Evolutionary conservation across 2,329 filamentous ascomycete genomes (phyloP).

Genomic region (Hypoxylon sp.): DNA sequence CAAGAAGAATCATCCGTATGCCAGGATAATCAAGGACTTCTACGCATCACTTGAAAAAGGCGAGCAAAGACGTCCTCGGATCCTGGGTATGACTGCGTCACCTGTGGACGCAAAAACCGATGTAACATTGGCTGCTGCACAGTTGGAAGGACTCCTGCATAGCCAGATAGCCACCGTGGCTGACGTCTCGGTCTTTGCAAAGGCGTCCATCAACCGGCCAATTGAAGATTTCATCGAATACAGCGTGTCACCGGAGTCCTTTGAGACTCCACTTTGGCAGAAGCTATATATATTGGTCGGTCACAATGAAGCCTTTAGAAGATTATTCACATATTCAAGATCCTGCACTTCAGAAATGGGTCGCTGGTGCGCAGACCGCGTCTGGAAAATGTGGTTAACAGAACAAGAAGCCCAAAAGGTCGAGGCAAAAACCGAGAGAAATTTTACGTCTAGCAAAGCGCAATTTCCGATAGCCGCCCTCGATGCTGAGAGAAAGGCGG

Average conservation of each 20-base stretch:
- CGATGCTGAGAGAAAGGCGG: constrained; percentile 54
- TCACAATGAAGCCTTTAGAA: constrained; percentile 64
- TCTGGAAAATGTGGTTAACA: constrained; percentile 80
- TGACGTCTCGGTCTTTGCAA: constrained; percentile 69
- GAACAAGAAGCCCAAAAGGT: constrained; percentile 74
- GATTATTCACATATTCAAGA: constrained; percentile 72
- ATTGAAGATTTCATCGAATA: constrained; percentile 72
- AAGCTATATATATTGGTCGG: constrained; percentile 65
- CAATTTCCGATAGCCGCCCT: constrained; percentile 47
- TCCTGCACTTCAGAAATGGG: constrained; percentile 78
- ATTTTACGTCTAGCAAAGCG: constrained; percentile 54
- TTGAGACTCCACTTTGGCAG: constrained; percentile 76
- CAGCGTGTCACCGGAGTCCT: constrained; percentile 62
- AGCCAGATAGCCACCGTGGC: constrained; percentile 84
- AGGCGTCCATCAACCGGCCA: constrained; percentile 69
- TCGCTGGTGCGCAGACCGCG: constrained; percentile 85
- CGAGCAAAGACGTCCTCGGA: constrained; percentile 72
- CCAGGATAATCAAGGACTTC: constrained; percentile 89
- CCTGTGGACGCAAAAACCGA: constrained; percentile 88
- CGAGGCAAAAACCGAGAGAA: constrained; percentile 67
- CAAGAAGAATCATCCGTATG: constrained; percentile 94
- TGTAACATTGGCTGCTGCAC: constrained; percentile 76
- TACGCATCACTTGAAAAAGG: constrained; percentile 70
- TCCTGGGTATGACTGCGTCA: constrained; percentile 98
- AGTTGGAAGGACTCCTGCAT: constrained; percentile 83